Evolutionary conservation across 768 basidiomycete genomes (phyloP).

Genomic region (Gloeopeniophorella convolvens): DNA sequence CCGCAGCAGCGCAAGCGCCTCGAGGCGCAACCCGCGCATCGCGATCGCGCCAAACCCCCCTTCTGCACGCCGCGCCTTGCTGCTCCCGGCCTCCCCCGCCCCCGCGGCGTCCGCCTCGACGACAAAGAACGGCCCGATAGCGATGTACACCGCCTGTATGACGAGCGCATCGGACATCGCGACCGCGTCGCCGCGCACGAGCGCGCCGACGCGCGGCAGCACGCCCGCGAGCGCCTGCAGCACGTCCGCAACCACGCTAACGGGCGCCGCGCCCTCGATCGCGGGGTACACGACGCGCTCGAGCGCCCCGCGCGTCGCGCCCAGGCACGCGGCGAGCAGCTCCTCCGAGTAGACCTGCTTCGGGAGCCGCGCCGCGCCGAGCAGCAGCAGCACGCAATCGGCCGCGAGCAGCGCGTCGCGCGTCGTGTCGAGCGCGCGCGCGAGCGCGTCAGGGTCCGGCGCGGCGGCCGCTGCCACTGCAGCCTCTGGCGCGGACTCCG

Average conservation of each 20-base stretch:
- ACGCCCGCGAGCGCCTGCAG: conserved; percentile 68
- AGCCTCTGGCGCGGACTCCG: conserved; percentile 18
- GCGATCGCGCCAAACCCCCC: conserved; percentile 70
- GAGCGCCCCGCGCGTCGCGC: conserved; percentile 72
- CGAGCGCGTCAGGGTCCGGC: conserved; percentile 44
- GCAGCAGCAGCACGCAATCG: conserved; percentile 72
- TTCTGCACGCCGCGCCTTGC: conserved; percentile 53
- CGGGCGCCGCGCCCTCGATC: conserved; percentile 66
- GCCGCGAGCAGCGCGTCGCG: conserved; percentile 75
- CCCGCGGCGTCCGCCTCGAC: conserved; percentile 63
- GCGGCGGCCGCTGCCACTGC: conserved; percentile 34
- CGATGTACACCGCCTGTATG: conserved; percentile 87
- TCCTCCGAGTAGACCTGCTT: conserved; percentile 98
- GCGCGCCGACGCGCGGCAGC: conserved; percentile 65
- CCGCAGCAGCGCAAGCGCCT: conserved; percentile 77
- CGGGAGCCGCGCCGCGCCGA: conserved; percentile 71
- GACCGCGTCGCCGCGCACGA: conserved; percentile 66
- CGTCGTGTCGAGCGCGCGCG: conserved; percentile 50
- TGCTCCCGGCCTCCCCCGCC: conserved; percentile 49
- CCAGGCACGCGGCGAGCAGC: conserved; percentile 73
- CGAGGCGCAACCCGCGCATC: conserved; percentile 74
- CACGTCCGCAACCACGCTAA: conserved; percentile 62
- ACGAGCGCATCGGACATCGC: conserved; percentile 88
- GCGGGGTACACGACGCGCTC: conserved; percentile 79
- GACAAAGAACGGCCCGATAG: conserved; percentile 92